Base-by-base conservation (phyloP, 805 yeast genomes). In the Myxozyma mucilagina region DNA sequence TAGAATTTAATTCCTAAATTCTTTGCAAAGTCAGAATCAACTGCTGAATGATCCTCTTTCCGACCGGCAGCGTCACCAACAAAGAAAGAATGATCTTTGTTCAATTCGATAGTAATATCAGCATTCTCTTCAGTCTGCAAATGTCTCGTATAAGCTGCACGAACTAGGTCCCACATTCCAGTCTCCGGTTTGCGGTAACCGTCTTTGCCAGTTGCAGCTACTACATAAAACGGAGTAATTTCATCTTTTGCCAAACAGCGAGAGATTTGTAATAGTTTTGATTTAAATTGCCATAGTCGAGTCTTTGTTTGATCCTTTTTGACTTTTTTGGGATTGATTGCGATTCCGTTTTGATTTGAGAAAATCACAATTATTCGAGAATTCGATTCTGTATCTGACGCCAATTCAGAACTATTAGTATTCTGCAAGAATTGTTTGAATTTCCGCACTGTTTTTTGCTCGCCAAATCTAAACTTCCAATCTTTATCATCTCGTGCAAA, bases 11-110 rank as follows among this genome's bases (percentile, higher is more conserved):
- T 48, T 0, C 82, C 83, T 1, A 81, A 69, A 18, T 76, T 79
- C 47, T 77, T 65, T 0, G 98, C 97, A 78, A 92, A 92, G 57
- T 62, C 71, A 64, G 71, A 73, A 72, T 93, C 99, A 52, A 88
- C 82, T 67, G 89, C 91, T 78, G 94, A 89, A 71, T 87, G 88
- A 73, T 93, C 98, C 0, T 70, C 73, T 1, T 71, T 69, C 56
- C 98, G 78, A 0, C 98, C 99, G 6, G 97, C 98, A 0, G 98
- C 98, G 76, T 93, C 99, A 5, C 99, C 99, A n/a, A 91, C 92
- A 72, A 75, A 94, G 56, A 85, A 78, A 53, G 89, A 82, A 9
- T 73, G 65, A 0, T 70, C 74, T 52, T 71, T 53, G 67, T 84
- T 85, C 1, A 85, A 67, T 8, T 60, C 59, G 2, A 69, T 68